Base-by-base conservation (phyloP, 331 rosid species). In the Quercus tomentella region DNA sequence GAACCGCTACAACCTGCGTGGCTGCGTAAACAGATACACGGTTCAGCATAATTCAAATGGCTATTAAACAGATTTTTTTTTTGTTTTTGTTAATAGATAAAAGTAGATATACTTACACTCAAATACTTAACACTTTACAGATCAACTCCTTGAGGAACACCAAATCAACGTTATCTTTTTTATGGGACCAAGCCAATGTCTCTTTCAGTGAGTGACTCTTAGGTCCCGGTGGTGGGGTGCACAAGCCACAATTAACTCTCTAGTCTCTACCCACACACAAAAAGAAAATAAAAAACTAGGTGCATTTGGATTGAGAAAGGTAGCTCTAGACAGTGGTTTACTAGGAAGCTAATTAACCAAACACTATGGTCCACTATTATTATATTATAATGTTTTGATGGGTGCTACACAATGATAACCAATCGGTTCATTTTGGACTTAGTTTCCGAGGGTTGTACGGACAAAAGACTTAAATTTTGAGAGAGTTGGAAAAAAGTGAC, bases 111-210 rank as follows among this genome's bases (percentile, higher is more conserved):
- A 6, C 15, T 14, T 21, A 4, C 30, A 21, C 5, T 21, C 10
- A 11, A 12, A 23, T 4, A 4, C 30, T 58, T 21, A 1, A 23
- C 66, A 43, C 72, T 75, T 43, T 75, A 58, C 33, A 33, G 66
- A 79, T 62, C 43, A 79, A 62, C 37, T 52, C 75, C 70, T 80
- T 7, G 35, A 65, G 57, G 75, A 80, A 54, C 43, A 49, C 72
- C 69, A 31, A 33, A 73, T 62, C 54, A 41, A 55, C n/a, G 17
- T 56, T 23, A 31, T 4, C 26, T 4, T 54, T 77, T 61, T 77
- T 11, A 23, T 56, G 60, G 45, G 75, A 26, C 69, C n/a, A 18
- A 2, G 69, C 35, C 52, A 60, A 58, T 65, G 79, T 74, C 83
- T 16, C 75, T 80, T 74, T 66, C 79, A 56, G 66, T 66, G 62